Conservation (phyloP, 2,329 filamentous ascomycete species). For the Aspergillus niger region DNA sequence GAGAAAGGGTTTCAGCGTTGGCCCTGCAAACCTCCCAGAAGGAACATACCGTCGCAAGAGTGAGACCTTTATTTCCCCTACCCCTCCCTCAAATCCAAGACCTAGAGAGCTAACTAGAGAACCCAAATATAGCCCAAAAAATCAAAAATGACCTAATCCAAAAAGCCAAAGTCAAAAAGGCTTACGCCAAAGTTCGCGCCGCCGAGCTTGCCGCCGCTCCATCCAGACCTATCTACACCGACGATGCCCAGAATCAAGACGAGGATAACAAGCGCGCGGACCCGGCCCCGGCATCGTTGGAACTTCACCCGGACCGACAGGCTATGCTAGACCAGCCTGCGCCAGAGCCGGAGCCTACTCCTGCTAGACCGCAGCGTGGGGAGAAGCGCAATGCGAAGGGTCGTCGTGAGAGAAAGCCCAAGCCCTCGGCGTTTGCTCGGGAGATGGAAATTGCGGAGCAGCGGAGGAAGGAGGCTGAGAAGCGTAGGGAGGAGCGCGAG, state of each 20-base stretch:
- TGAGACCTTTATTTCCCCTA: constrained; percentile 28
- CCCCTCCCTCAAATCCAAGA: no score
- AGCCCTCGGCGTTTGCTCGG: constrained; percentile 61
- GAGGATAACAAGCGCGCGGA: neutral
- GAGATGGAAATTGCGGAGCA: constrained; percentile 68
- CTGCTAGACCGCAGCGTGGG: constrained; percentile 21
- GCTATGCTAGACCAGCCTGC: constrained; percentile 57
- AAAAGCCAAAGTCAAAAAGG: constrained; percentile 90
- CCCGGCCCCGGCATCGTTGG: constrained; percentile 44
- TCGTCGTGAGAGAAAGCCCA: constrained; percentile 42
- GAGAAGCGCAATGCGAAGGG: constrained; percentile 29
- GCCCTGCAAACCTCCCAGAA: constrained; percentile 87
- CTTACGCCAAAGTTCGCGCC: constrained; percentile 84
- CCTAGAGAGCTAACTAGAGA: neutral
- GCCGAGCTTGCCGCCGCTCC: constrained; percentile 48
- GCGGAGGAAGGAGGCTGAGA: constrained; percentile 60
- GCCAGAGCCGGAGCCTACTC: constrained; percentile 24
- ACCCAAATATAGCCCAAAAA: constrained; percentile 65
- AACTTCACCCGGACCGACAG: constrained; percentile 63
- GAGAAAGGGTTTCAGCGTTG: constrained; percentile 78
- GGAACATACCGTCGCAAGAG: constrained; percentile 83
- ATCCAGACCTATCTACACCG: constrained; percentile 37
- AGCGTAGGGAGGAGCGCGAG: constrained; percentile 64
- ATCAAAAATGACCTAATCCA: constrained; percentile 88
- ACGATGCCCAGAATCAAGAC: constrained; percentile 19